A percentile compares a stretch with the other conserved stretches of the same genome.
phyloP scores from a whole-genome alignment of 2,329 filamentous ascomycete species.

The Fusarium pilosicola region DNA sequence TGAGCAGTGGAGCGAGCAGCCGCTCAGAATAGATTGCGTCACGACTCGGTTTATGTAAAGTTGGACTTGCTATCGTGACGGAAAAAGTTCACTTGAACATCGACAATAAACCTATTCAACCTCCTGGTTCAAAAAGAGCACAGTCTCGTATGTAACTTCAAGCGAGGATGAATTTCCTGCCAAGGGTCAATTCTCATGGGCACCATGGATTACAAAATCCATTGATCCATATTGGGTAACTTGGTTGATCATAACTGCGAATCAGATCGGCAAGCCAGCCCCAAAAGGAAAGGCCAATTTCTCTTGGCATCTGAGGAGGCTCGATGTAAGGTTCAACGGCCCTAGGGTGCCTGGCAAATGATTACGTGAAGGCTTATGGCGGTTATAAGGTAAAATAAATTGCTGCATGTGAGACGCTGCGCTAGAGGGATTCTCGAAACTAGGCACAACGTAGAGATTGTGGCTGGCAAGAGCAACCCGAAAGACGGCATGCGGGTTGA shows the following conservation, averaged over 20 bases:
- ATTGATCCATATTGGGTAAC: constrained; percentile 31
- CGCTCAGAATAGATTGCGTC: constrained; percentile 38
- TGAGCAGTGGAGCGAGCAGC: constrained; percentile 9
- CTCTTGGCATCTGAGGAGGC: constrained; percentile 22
- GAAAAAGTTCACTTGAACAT: constrained; percentile 12
- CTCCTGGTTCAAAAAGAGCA: not conserved
- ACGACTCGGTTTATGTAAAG: constrained; percentile 24
- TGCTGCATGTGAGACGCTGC: not conserved
- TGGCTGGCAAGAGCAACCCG: not conserved
- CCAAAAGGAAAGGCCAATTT: constrained; percentile 26
- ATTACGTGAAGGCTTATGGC: constrained; percentile 27
- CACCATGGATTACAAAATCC: constrained; percentile 18
- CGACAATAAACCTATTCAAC: constrained; percentile 2
- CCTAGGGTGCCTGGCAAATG: constrained; percentile 20
- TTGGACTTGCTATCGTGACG: not conserved
- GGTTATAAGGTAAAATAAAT: constrained; percentile 3
- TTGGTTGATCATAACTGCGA: constrained; percentile 31
- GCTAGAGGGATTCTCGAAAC: not conserved
- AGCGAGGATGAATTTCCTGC: not conserved
- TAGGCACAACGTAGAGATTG: not conserved
- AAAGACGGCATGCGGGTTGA: not conserved
- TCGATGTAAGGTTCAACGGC: constrained; percentile 27
- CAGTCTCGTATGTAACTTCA: not conserved
- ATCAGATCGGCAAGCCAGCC: constrained; percentile 37
- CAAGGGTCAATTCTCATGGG: constrained; percentile 1